Conservation (phyloP, 495 filamentous ascomycete genomes). For the Chaetomium tenue region DNA sequence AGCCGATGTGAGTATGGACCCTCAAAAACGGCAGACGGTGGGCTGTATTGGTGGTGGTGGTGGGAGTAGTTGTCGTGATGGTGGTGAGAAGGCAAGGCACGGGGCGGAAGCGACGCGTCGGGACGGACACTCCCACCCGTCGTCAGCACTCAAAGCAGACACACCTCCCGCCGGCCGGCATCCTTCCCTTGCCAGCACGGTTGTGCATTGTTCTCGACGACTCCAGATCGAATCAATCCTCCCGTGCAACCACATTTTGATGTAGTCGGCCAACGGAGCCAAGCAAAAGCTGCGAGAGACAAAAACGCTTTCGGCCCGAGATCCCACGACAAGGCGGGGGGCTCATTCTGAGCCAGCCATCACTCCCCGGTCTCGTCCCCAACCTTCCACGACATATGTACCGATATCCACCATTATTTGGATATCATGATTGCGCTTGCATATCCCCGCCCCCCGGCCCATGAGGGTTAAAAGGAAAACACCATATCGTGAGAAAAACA, state of each 20-base stretch:
- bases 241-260: background rate
- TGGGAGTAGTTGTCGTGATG: background rate
- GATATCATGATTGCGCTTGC: background rate
- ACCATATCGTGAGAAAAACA: background rate
- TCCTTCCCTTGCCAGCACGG: background rate
- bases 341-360: background rate
- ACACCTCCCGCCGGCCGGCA: background rate
- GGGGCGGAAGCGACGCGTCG: background rate
- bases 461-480: background rate
- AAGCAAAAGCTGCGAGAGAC: background rate
- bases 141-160: background rate
- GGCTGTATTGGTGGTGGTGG: background rate
- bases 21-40: background rate
- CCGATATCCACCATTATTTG: background rate
- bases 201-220: background rate
- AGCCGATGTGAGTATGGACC: background rate
- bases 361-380: background rate
- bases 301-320: slow-evolving; percentile 18
- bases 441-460: background rate
- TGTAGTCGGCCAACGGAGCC: background rate
- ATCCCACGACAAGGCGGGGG: slow-evolving; percentile 5
- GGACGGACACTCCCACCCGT: background rate
- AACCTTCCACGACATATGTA: background rate
- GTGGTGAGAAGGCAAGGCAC: background rate
- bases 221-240: slow-evolving; percentile 18